These are phyloP conservation scores for Helicosporidium sp. DNA, from an alignment of 139 green algal genomes.

Conservation along the genomic window DNA sequence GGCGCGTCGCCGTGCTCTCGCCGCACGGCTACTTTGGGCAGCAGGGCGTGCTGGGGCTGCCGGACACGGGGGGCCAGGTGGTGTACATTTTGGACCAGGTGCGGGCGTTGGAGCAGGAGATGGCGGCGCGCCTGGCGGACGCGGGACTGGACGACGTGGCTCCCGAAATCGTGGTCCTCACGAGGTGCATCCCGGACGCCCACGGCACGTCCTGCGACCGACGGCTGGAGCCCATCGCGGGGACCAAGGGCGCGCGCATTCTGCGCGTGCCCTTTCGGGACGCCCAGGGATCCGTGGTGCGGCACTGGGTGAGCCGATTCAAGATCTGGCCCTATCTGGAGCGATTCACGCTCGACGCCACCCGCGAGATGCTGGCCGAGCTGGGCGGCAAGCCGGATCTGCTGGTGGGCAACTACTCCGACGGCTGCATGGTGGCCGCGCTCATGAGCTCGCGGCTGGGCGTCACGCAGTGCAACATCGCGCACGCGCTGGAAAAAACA, in stretches of 20 bases:
- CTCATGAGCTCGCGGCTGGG: conserved; percentile 36
- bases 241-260: conserved; percentile 42
- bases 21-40: conserved; percentile 73
- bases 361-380: conserved; percentile 32
- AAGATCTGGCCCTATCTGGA: conserved; percentile 71
- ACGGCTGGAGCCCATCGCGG: conserved; percentile 48
- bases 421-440: conserved; percentile 60
- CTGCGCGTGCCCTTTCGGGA: conserved; percentile 55
- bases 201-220: conserved; percentile 55
- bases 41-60: conserved; percentile 43
- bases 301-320: conserved; percentile 49
- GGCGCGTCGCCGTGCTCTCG: conserved; percentile 51
- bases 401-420: conserved; percentile 70
- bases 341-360: conserved; percentile 49
- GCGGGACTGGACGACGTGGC: conserved; percentile 24
- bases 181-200: conserved; percentile 55
- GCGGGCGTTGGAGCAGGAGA: conserved; percentile 45
- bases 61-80: conserved; percentile 50
- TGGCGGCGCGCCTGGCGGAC: conserved; percentile 26
- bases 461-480: conserved; percentile 62
- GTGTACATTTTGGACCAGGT: conserved; percentile 75
- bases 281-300: conserved; percentile 22
- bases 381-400: conserved; percentile 47
- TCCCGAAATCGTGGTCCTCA: conserved; percentile 47
- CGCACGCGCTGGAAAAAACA: conserved; percentile 68